Conservation (phyloP, 768 basidiomycete species). For the Trametopsis cervina region DNA sequence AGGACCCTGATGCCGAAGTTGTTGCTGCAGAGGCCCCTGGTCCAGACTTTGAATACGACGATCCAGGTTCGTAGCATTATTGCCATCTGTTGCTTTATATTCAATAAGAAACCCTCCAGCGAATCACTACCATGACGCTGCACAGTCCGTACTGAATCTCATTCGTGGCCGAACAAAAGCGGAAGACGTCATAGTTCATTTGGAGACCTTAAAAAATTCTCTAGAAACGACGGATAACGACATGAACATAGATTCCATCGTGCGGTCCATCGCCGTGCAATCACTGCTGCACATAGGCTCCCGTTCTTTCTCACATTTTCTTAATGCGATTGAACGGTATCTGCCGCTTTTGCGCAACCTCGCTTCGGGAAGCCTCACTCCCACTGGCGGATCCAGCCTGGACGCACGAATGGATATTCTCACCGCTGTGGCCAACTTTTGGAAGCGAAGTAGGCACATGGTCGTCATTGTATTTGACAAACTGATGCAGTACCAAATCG, state of each 20-base stretch:
- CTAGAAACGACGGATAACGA: constrained; percentile 53
- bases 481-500: constrained; percentile 96
- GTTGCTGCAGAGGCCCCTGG: constrained; percentile 70
- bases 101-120: constrained; percentile 33
- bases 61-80: constrained; percentile 53
- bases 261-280: constrained; percentile 79
- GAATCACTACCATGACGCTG: constrained; percentile 65
- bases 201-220: constrained; percentile 62
- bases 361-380: constrained; percentile 36
- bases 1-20: constrained; percentile 50
- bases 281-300: constrained; percentile 88
- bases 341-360: constrained; percentile 67
- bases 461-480: constrained; percentile 93
- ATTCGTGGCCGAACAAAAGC: constrained; percentile 77
- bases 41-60: constrained; percentile 79
- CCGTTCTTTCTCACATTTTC: constrained; percentile 94
- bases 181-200: constrained; percentile 70
- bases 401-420: constrained; percentile 71
- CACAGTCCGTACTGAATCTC: constrained; percentile 69
- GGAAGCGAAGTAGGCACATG: constrained; percentile 82
- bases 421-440: constrained; percentile 65
- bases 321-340: constrained; percentile 96
- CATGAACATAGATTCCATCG: constrained; percentile 56
- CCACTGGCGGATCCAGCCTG: constrained; percentile 29
- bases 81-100: too few relatives aligned